A percentile compares a stretch with the other conserved stretches of the same genome.
Conservation (phyloP, 345 rosid genomes). For the Combretum micranthum region DNA sequence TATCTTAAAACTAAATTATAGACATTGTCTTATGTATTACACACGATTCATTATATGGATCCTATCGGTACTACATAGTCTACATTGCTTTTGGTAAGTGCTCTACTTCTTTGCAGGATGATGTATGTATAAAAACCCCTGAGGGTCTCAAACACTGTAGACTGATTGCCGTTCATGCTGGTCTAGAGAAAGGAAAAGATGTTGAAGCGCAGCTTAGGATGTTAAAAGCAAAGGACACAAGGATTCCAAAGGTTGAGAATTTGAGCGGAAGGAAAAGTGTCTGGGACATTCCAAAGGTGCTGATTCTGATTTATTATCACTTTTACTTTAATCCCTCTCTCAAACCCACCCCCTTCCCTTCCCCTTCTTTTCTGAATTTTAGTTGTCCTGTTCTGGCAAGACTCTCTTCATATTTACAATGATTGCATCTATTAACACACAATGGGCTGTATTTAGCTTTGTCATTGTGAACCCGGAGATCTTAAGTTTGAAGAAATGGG, state of each 20-base stretch:
- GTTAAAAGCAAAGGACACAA: conserved; percentile 56
- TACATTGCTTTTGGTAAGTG: too few relatives aligned
- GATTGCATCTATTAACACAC: too few relatives aligned
- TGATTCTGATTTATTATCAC: not conserved
- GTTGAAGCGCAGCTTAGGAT: conserved; percentile 44
- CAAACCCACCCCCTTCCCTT: too few relatives aligned
- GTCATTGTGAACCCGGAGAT: too few relatives aligned
- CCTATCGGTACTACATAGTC: too few relatives aligned
- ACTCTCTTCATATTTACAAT: too few relatives aligned
- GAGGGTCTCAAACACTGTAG: conserved; percentile 46
- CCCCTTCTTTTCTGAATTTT: too few relatives aligned
- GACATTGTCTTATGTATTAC: too few relatives aligned
- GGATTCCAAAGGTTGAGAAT: conserved; percentile 49
- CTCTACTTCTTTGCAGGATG: conserved; percentile 39
- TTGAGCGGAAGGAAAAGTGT: conserved; percentile 62
- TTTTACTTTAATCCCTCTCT: not conserved
- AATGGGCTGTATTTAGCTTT: too few relatives aligned
- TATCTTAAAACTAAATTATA: not conserved
- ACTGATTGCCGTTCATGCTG: conserved; percentile 78
- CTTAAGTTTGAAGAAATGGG: too few relatives aligned
- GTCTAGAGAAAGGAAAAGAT: conserved; percentile 49
- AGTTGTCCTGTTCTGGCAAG: too few relatives aligned
- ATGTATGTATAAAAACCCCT: conserved; percentile 47
- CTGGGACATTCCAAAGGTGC: conserved; percentile 85
- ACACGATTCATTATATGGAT: too few relatives aligned